phyloP scores from a whole-genome alignment of 1,284 basidiomycete genomes.

The Ceratobasidium sp. region DNA sequence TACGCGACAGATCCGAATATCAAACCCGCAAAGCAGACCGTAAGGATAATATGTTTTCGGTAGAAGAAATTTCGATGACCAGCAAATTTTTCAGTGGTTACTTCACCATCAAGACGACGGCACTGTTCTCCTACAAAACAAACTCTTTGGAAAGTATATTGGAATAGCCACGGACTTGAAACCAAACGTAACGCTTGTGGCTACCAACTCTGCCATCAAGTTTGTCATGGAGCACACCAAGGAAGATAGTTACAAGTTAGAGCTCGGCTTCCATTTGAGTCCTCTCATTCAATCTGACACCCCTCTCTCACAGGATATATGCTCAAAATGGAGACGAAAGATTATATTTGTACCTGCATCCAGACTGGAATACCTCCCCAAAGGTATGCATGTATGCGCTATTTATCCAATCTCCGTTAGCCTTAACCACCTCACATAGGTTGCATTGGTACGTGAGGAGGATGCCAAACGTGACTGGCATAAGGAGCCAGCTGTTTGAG shows the following conservation, averaged over 20 bases:
- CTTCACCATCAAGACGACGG: slow-evolving; percentile 1
- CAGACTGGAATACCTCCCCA: neutral
- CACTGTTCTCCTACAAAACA: neutral
- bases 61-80: too few relatives aligned
- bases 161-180: slow-evolving; percentile 7
- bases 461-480: slow-evolving; percentile 8
- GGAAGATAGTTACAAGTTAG: neutral
- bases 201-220: neutral
- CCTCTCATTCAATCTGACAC: neutral
- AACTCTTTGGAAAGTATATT: slow-evolving; percentile 12
- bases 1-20: neutral
- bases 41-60: neutral
- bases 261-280: neutral
- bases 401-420: neutral
- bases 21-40: slow-evolving; percentile 3
- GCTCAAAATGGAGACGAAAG: neutral
- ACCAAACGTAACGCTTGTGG: slow-evolving; percentile 9
- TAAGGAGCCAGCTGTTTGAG: neutral
- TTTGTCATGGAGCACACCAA: neutral
- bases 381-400: slow-evolving; percentile 11
- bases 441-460: neutral
- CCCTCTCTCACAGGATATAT: neutral
- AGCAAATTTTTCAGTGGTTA: neutral
- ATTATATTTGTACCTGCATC: slow-evolving; percentile 10
- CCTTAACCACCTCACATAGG: neutral